Base-by-base conservation (phyloP, 208 protist species). In the Wallacemonas sp. region DNA sequence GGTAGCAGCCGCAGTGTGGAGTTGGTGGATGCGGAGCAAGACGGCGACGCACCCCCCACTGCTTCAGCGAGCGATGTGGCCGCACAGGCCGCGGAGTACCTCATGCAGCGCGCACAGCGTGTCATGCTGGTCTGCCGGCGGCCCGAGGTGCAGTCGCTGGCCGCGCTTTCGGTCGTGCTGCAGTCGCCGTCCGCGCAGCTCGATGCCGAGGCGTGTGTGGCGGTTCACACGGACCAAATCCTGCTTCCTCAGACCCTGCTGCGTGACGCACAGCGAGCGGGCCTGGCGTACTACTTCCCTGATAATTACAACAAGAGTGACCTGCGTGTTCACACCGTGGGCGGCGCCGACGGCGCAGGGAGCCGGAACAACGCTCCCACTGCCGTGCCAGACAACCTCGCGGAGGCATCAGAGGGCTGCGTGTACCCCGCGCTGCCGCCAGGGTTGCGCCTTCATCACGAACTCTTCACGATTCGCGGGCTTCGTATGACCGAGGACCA, bases 221-320 rank as follows among this genome's bases (percentile, higher is more conserved):
- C 71, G n/a, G 61, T 96, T 41, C 90, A 96, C 68, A 96, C 90
- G 27, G 82, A 91, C 61, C 90, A 96, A 70, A 69, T 96, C 33
- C 62, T 87, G 29, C 49, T 96, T 16, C 24, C 69, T 0, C 62
- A 76, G 0, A 57, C 60, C 6, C 67, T 92, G 19, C 44, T 96
- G 12, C 68, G 54, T 34, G 56, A 72, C n/a, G 81, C 77, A 2
- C 83, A 90, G 49, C 73, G 73, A 34, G 49, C 41, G 1, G 87
- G 90, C 6, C 26, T 92, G 6, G 78, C 77, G n/a, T 87, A 88
- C 65, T 96, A 89, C 69, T 89, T 96, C 56, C 73, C 83, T 0
- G 90, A 92, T 44, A 67, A 65, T 41, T 85, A 86, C 61, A 79
- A 68, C 46, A 24, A 29, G 5, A 61, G 54, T 56, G 48, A 48